phyloP scores from a whole-genome alignment of 2,329 filamentous ascomycete genomes.

The Phyllosticta ampelicida region DNA sequence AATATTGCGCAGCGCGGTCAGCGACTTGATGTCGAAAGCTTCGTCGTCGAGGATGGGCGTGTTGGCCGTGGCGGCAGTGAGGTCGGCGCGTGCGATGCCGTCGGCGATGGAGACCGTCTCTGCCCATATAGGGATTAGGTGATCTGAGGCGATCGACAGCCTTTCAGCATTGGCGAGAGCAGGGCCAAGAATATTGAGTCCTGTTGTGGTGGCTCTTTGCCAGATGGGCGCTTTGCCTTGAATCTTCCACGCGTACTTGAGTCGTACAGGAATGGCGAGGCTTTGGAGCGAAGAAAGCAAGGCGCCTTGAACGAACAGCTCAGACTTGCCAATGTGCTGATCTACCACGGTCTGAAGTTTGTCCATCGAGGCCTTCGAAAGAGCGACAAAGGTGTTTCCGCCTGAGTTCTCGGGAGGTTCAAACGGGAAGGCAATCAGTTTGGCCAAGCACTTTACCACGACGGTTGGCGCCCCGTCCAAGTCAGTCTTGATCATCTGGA shows the following conservation, averaged over 20 bases:
- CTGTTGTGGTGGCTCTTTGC: slow-evolving; percentile 65
- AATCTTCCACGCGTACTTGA: slow-evolving; percentile 71
- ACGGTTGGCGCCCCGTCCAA: slow-evolving; percentile 53
- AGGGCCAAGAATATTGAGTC: slow-evolving; percentile 55
- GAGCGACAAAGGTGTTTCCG: slow-evolving; percentile 75
- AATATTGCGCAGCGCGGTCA: slow-evolving; percentile 56
- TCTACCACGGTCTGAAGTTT: slow-evolving; percentile 53
- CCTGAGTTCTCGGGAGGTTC: slow-evolving; percentile 17
- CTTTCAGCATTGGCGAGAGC: slow-evolving; percentile 43
- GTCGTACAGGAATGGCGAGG: slow-evolving; percentile 56
- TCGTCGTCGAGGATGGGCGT: slow-evolving; percentile 48
- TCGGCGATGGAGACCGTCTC: slow-evolving; percentile 29
- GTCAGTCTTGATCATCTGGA: slow-evolving; percentile 58
- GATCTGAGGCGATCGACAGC: slow-evolving; percentile 25
- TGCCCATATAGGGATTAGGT: slow-evolving; percentile 51
- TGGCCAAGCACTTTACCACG: slow-evolving; percentile 58
- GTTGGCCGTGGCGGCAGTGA: slow-evolving; percentile 28
- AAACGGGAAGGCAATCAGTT: slow-evolving; percentile 63
- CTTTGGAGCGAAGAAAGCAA: slow-evolving; percentile 55
- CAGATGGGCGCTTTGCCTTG: slow-evolving; percentile 66
- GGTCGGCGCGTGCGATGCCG: slow-evolving; percentile 28
- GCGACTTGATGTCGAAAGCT: slow-evolving; percentile 67
- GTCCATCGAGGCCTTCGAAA: slow-evolving; percentile 72
- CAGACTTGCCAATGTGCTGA: slow-evolving; percentile 48
- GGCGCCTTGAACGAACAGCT: slow-evolving; percentile 60